These are phyloP conservation scores for Rhodotorula mucilaginosa DNA, from an alignment of 1,284 basidiomycete species.

Conservation along the genomic window DNA sequence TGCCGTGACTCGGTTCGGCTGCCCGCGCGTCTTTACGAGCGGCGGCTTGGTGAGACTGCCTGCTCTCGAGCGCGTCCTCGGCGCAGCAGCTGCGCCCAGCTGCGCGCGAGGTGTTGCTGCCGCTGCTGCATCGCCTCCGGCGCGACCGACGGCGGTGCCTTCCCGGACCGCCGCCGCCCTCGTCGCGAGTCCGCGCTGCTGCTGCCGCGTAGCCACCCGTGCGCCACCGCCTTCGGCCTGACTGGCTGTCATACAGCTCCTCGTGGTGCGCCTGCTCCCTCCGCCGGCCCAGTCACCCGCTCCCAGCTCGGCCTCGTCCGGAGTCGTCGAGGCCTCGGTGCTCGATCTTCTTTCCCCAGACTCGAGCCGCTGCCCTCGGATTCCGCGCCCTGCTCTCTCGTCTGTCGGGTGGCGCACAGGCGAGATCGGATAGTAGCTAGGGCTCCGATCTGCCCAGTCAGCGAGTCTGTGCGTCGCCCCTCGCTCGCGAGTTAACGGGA, in stretches of 20 bases:
- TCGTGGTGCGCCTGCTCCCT: background rate
- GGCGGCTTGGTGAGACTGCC: slow-evolving; percentile 7
- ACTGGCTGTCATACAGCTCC: background rate
- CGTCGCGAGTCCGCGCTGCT: background rate
- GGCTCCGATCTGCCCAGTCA: too few species aligned
- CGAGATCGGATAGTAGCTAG: background rate
- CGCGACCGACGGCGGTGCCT: background rate
- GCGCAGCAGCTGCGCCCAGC: background rate
- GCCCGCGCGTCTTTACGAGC: background rate
- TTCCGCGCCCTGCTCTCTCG: background rate
- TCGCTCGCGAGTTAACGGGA: background rate
- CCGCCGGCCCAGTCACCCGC: background rate
- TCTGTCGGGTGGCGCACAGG: background rate
- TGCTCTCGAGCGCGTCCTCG: slow-evolving; percentile 8
- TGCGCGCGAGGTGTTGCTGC: too few species aligned
- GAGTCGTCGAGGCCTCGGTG: too few species aligned
- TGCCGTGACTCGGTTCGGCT: background rate
- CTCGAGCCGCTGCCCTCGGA: background rate
- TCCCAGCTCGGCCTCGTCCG: background rate
- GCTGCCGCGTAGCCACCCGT: background rate
- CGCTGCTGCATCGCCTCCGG: background rate
- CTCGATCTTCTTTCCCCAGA: too few species aligned
- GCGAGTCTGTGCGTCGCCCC: too few species aligned
- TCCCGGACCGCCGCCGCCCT: background rate
- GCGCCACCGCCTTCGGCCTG: background rate